Evolutionary conservation across 106 monocot species (phyloP).

Genomic region (Alisma plantagoaquatica): DNA sequence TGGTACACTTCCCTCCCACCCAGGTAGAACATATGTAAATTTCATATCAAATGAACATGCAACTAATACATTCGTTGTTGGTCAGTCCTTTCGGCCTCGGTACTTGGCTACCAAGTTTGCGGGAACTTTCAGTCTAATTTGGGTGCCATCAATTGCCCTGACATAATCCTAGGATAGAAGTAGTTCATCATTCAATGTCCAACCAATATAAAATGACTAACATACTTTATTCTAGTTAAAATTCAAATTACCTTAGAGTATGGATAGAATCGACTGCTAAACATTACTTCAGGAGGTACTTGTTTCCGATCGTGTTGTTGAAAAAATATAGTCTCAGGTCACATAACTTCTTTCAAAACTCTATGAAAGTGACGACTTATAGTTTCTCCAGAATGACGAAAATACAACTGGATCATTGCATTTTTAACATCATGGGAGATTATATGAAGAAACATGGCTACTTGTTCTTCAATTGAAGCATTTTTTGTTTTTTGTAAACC

Average conservation of each 20-base stretch:
- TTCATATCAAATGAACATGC: not conserved
- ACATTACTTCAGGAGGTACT: not conserved
- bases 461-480: not conserved
- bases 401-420: not conserved
- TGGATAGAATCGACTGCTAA: not conserved
- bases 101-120: too few species aligned
- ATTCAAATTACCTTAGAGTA: not conserved
- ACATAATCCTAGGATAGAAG: too few species aligned
- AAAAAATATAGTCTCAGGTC: not conserved
- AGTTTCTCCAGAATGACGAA: not conserved
- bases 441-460: too few species aligned
- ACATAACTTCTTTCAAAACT: not conserved
- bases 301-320: not conserved
- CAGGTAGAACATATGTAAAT: slow-evolving; percentile 1
- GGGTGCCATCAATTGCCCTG: too few species aligned
- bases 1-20: not conserved
- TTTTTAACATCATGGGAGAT: not conserved
- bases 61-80: too few species aligned
- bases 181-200: too few species aligned
- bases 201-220: not conserved
- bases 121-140: too few species aligned
- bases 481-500: not conserved
- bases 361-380: not conserved
- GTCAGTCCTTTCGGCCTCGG: too few species aligned
- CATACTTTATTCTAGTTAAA: not conserved